Evolutionary conservation across 2,329 filamentous ascomycete species (phyloP), one percentile per base, ranked within the genome.

Genomic region (Allantophomopsis cytisporea): DNA sequence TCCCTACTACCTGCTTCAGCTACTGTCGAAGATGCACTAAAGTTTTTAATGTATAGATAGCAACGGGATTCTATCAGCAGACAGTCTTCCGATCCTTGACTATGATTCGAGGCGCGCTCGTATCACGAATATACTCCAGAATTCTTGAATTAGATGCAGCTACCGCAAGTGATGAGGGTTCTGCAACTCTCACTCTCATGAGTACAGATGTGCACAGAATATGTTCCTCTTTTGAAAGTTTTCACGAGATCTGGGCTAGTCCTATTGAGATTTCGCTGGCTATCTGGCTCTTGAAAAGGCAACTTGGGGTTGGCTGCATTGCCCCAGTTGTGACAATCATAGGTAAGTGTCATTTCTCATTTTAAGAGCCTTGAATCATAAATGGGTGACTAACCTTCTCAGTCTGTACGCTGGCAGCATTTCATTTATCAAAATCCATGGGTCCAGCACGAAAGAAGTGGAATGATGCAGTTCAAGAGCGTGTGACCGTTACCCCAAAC

Each of bases 131-230:
- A 6, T 62, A 59, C 39, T 41, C 47, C 23, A 60, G 61, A 37
- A 51, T 55, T 2, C 57, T 54, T 0, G 46, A 50, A 5, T 44
- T 57, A 23, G 18, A 20, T 20, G 54, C 50, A 5, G 49, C 51
- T 12, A 48, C 51, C 4, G 43, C 44, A 14, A 42, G 49, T 5
- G 53, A 56, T 15, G 52, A 59, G 30, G 50, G 54, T 5, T 56
- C 57, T 3, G 52, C 60, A 1, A 20, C 18, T 7, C 49, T 62
- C 12, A 63, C 60, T 3, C 53, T 63, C 35, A 64, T 64, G 60
- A 62, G 60, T 38, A 56, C 60, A 10, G 61, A 63, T 54, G 58
- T 62, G 6, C 59, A 63, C 12, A 54, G 56, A 16, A 61, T 64
- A 30, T 45, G 54, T 5, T 50, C 54, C 15, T 57, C 57, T 2